A percentile compares a stretch with the other conserved stretches of the same genome.
Evolutionary conservation across 73 alveolate genomes (phyloP).

Genomic region (Paraurostyla sp.): DNA sequence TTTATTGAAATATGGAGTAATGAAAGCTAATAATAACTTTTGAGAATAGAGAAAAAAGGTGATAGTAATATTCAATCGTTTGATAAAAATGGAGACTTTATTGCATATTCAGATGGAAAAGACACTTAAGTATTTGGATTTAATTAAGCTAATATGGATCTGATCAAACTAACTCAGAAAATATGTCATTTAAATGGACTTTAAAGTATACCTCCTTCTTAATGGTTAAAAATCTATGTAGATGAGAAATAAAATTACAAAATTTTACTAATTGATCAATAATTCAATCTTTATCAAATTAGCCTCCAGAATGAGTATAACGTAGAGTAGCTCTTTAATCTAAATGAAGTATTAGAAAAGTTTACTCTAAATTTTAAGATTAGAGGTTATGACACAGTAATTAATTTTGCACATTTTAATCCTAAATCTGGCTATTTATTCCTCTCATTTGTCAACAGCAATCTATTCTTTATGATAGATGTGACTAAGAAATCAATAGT

Average conservation of each 20-base stretch:
- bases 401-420: neutral
- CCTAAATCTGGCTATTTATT: neutral
- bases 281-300: neutral
- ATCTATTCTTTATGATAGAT: neutral
- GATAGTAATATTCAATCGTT: constrained; percentile 28
- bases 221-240: neutral
- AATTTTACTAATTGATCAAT: neutral
- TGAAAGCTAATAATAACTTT: neutral
- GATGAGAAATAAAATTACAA: neutral
- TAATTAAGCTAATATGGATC: constrained; percentile 64
- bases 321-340: neutral
- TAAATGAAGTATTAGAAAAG: neutral
- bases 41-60: constrained; percentile 60
- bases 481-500: neutral
- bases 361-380: neutral
- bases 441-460: neutral
- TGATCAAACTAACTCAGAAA: constrained; percentile 61
- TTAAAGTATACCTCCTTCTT: neutral
- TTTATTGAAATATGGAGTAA: constrained; percentile 11
- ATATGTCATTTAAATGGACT: neutral
- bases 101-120: constrained; percentile 76
- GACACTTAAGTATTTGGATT: constrained; percentile 70
- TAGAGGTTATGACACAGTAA: constrained; percentile 12
- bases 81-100: constrained; percentile 63
- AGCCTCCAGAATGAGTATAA: neutral